Evolutionary conservation across 495 filamentous ascomycete species (phyloP).

Genomic region (Aspergillus mulundensis): DNA sequence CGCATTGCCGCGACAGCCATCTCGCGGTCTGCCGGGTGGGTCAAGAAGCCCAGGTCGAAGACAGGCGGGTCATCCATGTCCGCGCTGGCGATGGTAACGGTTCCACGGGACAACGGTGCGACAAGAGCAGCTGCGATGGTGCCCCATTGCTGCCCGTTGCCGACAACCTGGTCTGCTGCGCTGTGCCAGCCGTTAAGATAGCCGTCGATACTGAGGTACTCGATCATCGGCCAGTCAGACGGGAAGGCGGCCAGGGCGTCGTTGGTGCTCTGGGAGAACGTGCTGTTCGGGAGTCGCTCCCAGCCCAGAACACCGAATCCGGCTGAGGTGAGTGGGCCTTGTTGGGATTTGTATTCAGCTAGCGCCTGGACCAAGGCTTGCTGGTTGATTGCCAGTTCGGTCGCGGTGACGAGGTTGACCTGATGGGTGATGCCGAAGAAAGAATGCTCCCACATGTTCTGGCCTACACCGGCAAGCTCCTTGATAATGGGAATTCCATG

Average conservation of each 20-base stretch:
- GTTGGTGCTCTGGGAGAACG: constrained; percentile 17
- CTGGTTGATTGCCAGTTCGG: constrained; percentile 18
- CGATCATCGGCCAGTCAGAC: constrained; percentile 55
- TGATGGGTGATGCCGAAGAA: constrained; percentile 33
- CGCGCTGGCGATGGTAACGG: constrained; percentile 45
- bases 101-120: constrained; percentile 49
- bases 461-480: constrained; percentile 50
- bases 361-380: constrained; percentile 4
- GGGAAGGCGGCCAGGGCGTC: constrained; percentile 37
- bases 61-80: constrained; percentile 42
- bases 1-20: constrained; percentile 49
- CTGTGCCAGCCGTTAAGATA: constrained; percentile 20
- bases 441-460: constrained; percentile 48
- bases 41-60: constrained; percentile 55
- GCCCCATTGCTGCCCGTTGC: constrained; percentile 43
- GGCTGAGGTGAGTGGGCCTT: constrained; percentile 39
- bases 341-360: not conserved
- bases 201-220: constrained; percentile 33
- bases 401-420: constrained; percentile 35
- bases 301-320: constrained; percentile 43
- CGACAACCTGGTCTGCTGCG: constrained; percentile 18
- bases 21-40: constrained; percentile 49
- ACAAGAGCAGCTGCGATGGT: constrained; percentile 29
- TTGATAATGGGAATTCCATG: constrained; percentile 34
- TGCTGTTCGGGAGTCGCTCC: constrained; percentile 39